A percentile compares a stretch with the other conserved stretches of the same genome.
These are phyloP conservation scores for Xerocomus brunneocitrinus DNA, from an alignment of 768 basidiomycete species.

Conservation along the genomic window DNA sequence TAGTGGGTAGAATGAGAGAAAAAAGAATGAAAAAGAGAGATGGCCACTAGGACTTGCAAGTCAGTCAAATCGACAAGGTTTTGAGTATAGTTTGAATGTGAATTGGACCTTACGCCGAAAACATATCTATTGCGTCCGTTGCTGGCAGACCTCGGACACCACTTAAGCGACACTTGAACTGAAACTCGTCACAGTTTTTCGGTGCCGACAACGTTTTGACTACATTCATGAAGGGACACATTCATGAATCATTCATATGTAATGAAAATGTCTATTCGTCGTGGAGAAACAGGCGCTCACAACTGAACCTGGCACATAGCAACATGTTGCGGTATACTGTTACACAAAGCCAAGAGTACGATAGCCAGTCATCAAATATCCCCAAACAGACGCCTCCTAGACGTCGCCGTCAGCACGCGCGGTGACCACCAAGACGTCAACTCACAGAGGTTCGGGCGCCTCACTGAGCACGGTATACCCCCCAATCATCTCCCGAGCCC, in stretches of 20 bases:
- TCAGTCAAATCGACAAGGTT: neutral
- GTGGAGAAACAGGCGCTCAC: too few species aligned
- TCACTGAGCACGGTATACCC: constrained; percentile 69
- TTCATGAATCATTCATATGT: neutral
- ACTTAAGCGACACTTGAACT: neutral
- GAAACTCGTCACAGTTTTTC: neutral
- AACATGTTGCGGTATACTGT: neutral
- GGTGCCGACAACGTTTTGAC: neutral
- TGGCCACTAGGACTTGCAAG: neutral
- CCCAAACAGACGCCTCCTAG: constrained; percentile 64
- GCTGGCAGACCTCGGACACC: constrained; percentile 19
- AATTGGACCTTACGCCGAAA: neutral
- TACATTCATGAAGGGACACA: neutral
- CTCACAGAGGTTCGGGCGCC: constrained; percentile 66
- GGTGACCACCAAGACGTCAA: constrained; percentile 8
- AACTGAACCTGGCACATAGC: too few species aligned
- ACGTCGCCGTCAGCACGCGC: constrained; percentile 1
- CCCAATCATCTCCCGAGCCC: constrained; percentile 84
- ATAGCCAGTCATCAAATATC: constrained; percentile 33
- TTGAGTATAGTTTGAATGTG: neutral
- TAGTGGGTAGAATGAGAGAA: neutral
- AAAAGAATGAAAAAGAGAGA: too few species aligned
- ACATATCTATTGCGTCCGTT: neutral
- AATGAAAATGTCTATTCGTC: neutral
- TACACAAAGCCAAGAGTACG: constrained; percentile 3